Evolutionary conservation across 129 eudicot species (phyloP).

Genomic region (Sambucus nigra): DNA sequence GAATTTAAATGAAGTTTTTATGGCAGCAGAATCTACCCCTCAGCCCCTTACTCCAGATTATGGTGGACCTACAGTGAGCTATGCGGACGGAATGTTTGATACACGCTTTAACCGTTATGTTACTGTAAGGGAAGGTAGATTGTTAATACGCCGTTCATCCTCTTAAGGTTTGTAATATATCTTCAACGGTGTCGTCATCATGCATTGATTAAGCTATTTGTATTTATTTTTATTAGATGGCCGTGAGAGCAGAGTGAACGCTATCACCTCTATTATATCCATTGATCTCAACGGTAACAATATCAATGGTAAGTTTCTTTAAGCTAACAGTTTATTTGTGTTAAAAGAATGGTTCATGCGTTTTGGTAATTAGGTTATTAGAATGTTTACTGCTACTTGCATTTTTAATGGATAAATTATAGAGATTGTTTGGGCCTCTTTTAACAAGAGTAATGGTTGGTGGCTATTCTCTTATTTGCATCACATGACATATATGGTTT

Average conservation of each 20-base stretch:
- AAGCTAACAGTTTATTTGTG: not conserved
- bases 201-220: not conserved
- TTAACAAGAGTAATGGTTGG: constrained; percentile 2
- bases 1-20: too few relatives aligned
- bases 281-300: constrained; percentile 29
- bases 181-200: not conserved
- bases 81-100: constrained; percentile 92
- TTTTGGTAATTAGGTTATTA: not conserved
- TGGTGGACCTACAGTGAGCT: constrained; percentile 66
- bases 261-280: constrained; percentile 73
- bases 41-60: constrained; percentile 81
- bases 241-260: constrained; percentile 58
- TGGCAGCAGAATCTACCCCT: constrained; percentile 51
- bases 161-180: not conserved
- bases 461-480: not conserved
- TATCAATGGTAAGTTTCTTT: constrained; percentile 41
- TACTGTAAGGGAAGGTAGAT: constrained; percentile 81
- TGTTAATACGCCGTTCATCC: not conserved
- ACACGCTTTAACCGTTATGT: constrained; percentile 61
- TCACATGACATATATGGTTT: constrained; percentile 5
- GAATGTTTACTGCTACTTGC: not conserved
- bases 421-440: not conserved
- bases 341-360: constrained; percentile 2
- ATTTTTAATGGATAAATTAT: not conserved
- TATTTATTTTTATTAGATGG: constrained; percentile 35